Evolutionary conservation across 2,329 filamentous ascomycete species (phyloP), one percentile per base, ranked within the genome.

Genomic region (Aureobasidium lini): DNA sequence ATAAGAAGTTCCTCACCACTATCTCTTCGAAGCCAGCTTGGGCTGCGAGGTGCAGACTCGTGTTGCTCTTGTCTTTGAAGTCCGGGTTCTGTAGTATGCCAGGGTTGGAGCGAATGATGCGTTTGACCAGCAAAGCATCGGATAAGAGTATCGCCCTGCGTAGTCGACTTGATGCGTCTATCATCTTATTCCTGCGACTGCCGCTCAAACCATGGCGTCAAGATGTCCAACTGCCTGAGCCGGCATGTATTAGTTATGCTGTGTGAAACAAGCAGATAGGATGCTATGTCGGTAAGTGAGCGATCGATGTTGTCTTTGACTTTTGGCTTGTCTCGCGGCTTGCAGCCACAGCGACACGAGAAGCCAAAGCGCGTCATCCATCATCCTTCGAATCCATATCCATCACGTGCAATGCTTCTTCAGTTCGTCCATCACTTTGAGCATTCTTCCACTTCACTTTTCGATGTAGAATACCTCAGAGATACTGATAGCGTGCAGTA

Each of bases 101-200:
- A 0, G 87, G 88, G 68, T 93, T 85, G 61, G 85, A 85, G 64
- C 80, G 82, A 64, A 95, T 79, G 70, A 95, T 91, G 70, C 90
- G 88, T 65, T 81, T 76, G 66, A 91, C 87, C 64, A 95, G 86
- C 59, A 84, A 76, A 72, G 82, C 74, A 70, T 93, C 87, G 72
- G 88, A 85, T 68, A 84, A 81, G 70, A 87, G 81, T 71, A 96
- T 93, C 62, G 91, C 90, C 66, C 90, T 86, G 65, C 90, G 87
- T 46, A 95, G 79, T 67, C 90, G 88, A 71, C 86, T 83, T 60
- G 86, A 82, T 60, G 89, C 82, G 64, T 90, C 86, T 75, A 93
- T 90, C 87, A 85, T 23, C 23, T 23, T 23, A 23, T 90, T 28
- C 28, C 44, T 23, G 44, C 23, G 16, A 15, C 37, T 18, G 57